phyloP scores from a whole-genome alignment of 495 filamentous ascomycete species.

The Jackrogersella minutella region DNA sequence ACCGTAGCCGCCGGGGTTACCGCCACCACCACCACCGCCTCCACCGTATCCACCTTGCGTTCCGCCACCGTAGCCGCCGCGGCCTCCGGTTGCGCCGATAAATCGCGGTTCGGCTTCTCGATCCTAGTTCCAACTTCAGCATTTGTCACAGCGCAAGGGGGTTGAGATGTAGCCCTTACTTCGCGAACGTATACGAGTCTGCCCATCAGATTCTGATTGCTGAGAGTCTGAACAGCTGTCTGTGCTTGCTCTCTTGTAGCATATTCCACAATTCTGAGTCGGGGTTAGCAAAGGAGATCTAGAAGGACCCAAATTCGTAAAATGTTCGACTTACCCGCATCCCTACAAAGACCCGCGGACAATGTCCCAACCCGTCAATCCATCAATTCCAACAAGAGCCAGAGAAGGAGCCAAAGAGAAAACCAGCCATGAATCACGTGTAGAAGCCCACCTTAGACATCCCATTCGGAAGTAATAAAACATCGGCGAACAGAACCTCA shows the following conservation, averaged over 20 bases:
- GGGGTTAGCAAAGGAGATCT: slow-evolving; percentile 3
- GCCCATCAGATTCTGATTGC: slow-evolving; percentile 98
- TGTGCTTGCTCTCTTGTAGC: slow-evolving; percentile 99
- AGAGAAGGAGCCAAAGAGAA: slow-evolving; percentile 71
- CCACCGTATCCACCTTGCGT: slow-evolving; percentile 54
- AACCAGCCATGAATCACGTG: slow-evolving; percentile 86
- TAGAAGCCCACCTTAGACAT: slow-evolving; percentile 99
- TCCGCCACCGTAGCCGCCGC: slow-evolving; percentile 70
- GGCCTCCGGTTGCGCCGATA: slow-evolving; percentile 71
- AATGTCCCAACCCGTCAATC: slow-evolving; percentile 99
- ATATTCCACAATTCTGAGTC: slow-evolving; percentile 97
- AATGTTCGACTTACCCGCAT: slow-evolving; percentile 84
- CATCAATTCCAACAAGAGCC: slow-evolving; percentile 90
- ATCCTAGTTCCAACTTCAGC: slow-evolving; percentile 64
- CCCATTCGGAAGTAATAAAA: slow-evolving; percentile 99
- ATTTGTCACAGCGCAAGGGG: slow-evolving; percentile 27
- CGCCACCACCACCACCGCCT: slow-evolving; percentile 51
- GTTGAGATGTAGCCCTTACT: slow-evolving; percentile 61
- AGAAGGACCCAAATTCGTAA: background rate
- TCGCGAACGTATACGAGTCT: slow-evolving; percentile 98
- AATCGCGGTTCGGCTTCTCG: slow-evolving; percentile 97
- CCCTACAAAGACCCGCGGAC: slow-evolving; percentile 93
- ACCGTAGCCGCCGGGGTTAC: slow-evolving; percentile 61
- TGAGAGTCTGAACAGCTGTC: slow-evolving; percentile 95
- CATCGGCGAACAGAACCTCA: slow-evolving; percentile 99